Evolutionary conservation across 495 filamentous ascomycete genomes (phyloP).

Genomic region (Penicillium bovifimosum): DNA sequence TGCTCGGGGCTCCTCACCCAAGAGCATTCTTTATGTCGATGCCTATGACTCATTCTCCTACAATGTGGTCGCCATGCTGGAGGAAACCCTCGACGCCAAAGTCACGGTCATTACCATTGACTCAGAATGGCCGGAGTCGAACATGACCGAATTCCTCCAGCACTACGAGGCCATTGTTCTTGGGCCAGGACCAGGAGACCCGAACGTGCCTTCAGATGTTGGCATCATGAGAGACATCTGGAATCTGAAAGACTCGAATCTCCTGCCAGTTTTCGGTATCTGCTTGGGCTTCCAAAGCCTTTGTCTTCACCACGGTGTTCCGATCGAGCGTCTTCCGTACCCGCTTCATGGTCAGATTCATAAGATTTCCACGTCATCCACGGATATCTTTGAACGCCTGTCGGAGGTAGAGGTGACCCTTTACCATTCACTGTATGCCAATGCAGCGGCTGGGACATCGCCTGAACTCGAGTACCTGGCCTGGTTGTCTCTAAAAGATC

Average conservation of each 20-base stretch:
- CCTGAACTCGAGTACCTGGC: constrained; percentile 32
- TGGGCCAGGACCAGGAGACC: constrained; percentile 73
- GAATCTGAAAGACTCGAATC: constrained; percentile 50
- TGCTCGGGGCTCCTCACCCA: constrained; percentile 8
- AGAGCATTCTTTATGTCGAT: constrained; percentile 77
- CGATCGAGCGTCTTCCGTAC: constrained; percentile 54
- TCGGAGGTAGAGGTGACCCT: constrained; percentile 63
- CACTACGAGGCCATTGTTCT: constrained; percentile 71
- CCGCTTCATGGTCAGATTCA: constrained; percentile 80
- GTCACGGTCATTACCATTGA: constrained; percentile 74
- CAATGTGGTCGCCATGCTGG: constrained; percentile 79
- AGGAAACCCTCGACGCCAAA: constrained; percentile 55
- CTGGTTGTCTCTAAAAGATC: constrained; percentile 29
- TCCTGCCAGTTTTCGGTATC: constrained; percentile 78
- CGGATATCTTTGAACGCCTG: constrained; percentile 51
- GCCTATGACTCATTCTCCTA: constrained; percentile 95
- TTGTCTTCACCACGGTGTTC: constrained; percentile 58
- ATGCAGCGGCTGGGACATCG: constrained; percentile 27
- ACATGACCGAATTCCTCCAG: constrained; percentile 46
- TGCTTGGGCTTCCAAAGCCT: constrained; percentile 91
- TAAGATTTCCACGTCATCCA: constrained; percentile 48
- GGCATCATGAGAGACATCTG: constrained; percentile 77
- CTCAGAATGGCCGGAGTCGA: constrained; percentile 38
- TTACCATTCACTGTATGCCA: constrained; percentile 80
- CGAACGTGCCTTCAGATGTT: constrained; percentile 56